Conservation (phyloP, 495 filamentous ascomycete species). For the Penicillium lividum region DNA sequence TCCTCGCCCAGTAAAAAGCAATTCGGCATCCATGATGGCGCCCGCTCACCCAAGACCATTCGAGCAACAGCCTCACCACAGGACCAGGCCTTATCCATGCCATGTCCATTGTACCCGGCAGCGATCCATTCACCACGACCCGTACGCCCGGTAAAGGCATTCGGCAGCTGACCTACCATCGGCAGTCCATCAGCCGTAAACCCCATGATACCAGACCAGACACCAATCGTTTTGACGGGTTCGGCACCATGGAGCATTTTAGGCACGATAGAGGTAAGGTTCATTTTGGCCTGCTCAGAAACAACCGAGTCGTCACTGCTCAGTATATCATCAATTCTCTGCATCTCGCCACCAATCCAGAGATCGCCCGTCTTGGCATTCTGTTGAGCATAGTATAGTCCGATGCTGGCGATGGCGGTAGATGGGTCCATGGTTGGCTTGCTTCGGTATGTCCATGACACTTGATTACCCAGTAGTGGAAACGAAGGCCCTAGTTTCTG, state of each 20-base stretch:
- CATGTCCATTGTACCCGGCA: slow-evolving; percentile 7
- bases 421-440: background rate
- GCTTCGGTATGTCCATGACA: background rate
- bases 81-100: slow-evolving; percentile 8
- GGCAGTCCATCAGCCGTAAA: slow-evolving; percentile 8
- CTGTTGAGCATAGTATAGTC: slow-evolving; percentile 4
- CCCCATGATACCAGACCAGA: slow-evolving; percentile 10
- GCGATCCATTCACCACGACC: slow-evolving; percentile 9
- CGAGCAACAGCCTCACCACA: slow-evolving; percentile 1
- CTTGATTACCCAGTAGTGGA: background rate
- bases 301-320: slow-evolving; percentile 2
- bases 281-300: background rate
- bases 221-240: background rate
- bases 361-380: slow-evolving; percentile 5
- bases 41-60: background rate
- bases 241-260: background rate
- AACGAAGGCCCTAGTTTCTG: background rate
- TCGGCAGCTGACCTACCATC: background rate
- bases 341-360: slow-evolving; percentile 9
- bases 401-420: background rate
- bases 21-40: background rate
- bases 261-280: background rate
- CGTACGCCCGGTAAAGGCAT: background rate
- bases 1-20: background rate
- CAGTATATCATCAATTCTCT: slow-evolving; percentile 3